Evolutionary conservation across 2,329 filamentous ascomycete species (phyloP).

Genomic region (Colletotrichum euphorbiae): DNA sequence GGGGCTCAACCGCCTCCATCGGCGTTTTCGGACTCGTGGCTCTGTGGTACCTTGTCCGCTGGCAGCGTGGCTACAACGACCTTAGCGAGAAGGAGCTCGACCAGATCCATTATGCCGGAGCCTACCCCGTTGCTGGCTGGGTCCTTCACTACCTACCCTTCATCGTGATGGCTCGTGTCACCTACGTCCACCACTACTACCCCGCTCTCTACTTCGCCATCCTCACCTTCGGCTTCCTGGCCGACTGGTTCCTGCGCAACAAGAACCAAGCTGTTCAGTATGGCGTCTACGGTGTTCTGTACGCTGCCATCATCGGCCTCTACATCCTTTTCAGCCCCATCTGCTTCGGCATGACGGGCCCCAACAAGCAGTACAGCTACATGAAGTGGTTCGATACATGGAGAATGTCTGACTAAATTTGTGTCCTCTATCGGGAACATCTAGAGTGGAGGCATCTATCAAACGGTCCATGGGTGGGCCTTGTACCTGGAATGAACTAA

Average conservation of each 20-base stretch:
- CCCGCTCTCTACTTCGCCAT: slow-evolving; percentile 98
- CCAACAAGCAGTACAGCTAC: slow-evolving; percentile 86
- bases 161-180: slow-evolving; percentile 97
- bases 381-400: slow-evolving; percentile 94
- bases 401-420: slow-evolving; percentile 75
- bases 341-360: slow-evolving; percentile 94
- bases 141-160: slow-evolving; percentile 97
- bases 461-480: not conserved
- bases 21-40: slow-evolving; percentile 78
- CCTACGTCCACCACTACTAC: slow-evolving; percentile 99
- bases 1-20: slow-evolving; percentile 87
- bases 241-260: slow-evolving; percentile 83
- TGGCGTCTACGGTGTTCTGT: slow-evolving; percentile 79
- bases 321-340: slow-evolving; percentile 94
- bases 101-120: slow-evolving; percentile 91
- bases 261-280: slow-evolving; percentile 73
- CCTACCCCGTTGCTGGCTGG: slow-evolving; percentile 95
- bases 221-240: slow-evolving; percentile 85
- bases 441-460: not conserved
- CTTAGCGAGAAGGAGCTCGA: slow-evolving; percentile 85
- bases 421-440: not conserved
- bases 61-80: slow-evolving; percentile 94
- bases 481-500: slow-evolving; percentile 6
- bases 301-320: slow-evolving; percentile 79
- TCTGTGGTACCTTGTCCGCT: slow-evolving; percentile 88